phyloP scores from a whole-genome alignment of 768 basidiomycete genomes.

The Trametopsis cervina region DNA sequence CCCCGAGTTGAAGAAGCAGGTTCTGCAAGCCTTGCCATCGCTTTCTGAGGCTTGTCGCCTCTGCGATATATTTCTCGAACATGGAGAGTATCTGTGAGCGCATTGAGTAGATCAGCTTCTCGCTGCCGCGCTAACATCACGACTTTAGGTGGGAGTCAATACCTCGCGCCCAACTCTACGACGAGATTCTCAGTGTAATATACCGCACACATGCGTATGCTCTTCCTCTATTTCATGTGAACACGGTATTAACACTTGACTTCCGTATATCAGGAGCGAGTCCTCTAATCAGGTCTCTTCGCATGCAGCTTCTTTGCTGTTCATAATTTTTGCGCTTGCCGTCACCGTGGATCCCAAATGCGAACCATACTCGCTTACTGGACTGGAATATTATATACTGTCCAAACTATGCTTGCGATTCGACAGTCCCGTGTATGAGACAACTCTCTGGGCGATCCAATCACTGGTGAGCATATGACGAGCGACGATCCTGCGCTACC shows the following conservation, averaged over 20 bases:
- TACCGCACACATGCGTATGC: constrained; percentile 44
- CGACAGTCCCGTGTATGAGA: constrained; percentile 37
- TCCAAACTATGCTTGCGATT: constrained; percentile 46
- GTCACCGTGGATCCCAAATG: constrained; percentile 49
- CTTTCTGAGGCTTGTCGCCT: constrained; percentile 52
- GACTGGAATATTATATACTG: constrained; percentile 57
- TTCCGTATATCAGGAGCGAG: constrained; percentile 27
- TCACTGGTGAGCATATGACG: constrained; percentile 39
- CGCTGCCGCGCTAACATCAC: no score
- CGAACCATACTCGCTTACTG: constrained; percentile 42
- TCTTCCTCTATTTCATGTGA: no score
- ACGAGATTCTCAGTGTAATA: constrained; percentile 45
- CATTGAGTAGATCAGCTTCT: no score
- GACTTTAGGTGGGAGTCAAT: constrained; percentile 44
- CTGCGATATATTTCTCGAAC: constrained; percentile 59
- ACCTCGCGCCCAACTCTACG: constrained; percentile 45
- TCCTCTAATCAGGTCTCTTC: constrained; percentile 30
- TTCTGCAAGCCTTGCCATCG: constrained; percentile 45
- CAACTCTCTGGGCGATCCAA: constrained; percentile 51
- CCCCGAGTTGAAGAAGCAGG: constrained; percentile 32
- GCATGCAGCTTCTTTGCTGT: constrained; percentile 58
- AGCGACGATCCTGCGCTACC: neutral
- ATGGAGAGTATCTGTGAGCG: constrained; percentile 51
- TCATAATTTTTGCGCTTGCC: constrained; percentile 59
- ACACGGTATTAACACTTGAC: neutral